A percentile compares a stretch with the other conserved stretches of the same genome.
These are phyloP conservation scores for Petrea volubilis DNA, from an alignment of 257 asterid genomes.

Conservation along the genomic window DNA sequence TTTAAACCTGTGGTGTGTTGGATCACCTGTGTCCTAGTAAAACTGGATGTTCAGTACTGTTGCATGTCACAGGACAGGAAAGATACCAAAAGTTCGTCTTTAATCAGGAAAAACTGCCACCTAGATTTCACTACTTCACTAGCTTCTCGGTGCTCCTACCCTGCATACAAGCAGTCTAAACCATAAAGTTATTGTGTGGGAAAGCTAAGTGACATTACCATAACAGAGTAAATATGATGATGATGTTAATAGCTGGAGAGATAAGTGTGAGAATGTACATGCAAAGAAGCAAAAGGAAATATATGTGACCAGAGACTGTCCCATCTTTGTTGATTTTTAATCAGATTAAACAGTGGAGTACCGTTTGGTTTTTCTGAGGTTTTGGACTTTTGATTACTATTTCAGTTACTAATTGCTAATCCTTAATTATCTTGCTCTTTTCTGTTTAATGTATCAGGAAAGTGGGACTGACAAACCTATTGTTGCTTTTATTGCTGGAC, in stretches of 20 bases:
- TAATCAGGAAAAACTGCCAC: not conserved
- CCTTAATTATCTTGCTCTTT: not conserved
- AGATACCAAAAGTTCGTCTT: not conserved
- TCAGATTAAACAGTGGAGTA: not conserved
- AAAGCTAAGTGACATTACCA: not conserved
- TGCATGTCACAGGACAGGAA: not conserved
- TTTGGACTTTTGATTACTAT: not conserved
- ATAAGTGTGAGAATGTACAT: too few relatives aligned
- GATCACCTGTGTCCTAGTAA: not conserved
- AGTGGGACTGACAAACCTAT: slow-evolving; percentile 92
- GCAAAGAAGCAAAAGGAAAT: too few relatives aligned
- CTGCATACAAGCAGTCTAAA: too few relatives aligned
- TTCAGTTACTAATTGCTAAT: slow-evolving; percentile 3
- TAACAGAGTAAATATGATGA: not conserved
- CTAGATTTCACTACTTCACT: not conserved
- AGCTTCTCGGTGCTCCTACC: not conserved
- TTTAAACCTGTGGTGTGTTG: not conserved
- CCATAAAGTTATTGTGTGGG: not conserved
- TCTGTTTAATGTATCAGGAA: slow-evolving; percentile 50
- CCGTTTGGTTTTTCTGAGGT: not conserved
- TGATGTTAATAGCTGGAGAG: too few relatives aligned
- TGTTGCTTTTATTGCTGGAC: slow-evolving; percentile 97
- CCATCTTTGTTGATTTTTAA: not conserved
- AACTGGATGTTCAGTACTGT: not conserved
- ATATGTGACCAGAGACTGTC: not conserved